Evolutionary conservation across 495 filamentous ascomycete genomes (phyloP).

Genomic region (Melanomma pulvis-pyrius): DNA sequence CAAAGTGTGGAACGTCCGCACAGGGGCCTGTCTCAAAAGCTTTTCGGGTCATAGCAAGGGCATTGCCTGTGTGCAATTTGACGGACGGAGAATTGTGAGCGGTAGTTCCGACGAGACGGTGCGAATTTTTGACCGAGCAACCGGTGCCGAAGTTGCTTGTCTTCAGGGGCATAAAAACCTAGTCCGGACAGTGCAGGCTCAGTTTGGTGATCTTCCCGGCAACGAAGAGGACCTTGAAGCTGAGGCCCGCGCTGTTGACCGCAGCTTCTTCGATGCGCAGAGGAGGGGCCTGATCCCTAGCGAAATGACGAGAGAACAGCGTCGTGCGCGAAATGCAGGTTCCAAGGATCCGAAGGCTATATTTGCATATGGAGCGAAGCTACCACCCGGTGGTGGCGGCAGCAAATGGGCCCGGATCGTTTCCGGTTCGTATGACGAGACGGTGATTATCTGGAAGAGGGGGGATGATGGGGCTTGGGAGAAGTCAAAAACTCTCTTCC

Average conservation of each 20-base stretch:
- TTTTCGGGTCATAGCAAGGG: constrained; percentile 89
- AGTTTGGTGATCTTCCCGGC: constrained; percentile 85
- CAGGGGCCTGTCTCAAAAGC: constrained; percentile 71
- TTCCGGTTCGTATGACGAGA: constrained; percentile 93
- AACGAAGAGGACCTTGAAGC: constrained; percentile 69
- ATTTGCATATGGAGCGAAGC: constrained; percentile 73
- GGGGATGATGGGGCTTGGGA: constrained; percentile 81
- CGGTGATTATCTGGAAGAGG: constrained; percentile 89
- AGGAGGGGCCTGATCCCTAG: constrained; percentile 58
- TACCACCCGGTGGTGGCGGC: constrained; percentile 87
- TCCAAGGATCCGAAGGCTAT: constrained; percentile 76
- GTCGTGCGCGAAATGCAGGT: constrained; percentile 69
- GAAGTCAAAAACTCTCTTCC: constrained; percentile 68
- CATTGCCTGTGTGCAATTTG: constrained; percentile 96
- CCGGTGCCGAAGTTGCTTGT: constrained; percentile 84
- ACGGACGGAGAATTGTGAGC: constrained; percentile 93
- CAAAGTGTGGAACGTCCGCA: constrained; percentile 90
- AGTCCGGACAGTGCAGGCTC: constrained; percentile 91
- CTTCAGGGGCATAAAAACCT: constrained; percentile 78
- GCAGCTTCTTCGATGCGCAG: constrained; percentile 69
- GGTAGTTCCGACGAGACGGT: constrained; percentile 95
- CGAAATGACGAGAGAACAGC: constrained; percentile 47
- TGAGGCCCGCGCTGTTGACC: constrained; percentile 73
- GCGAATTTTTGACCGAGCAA: constrained; percentile 85
- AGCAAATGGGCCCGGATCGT: constrained; percentile 86